Evolutionary conservation across 2,329 filamentous ascomycete genomes (phyloP).

Genomic region (Cyphellophora attinorum): DNA sequence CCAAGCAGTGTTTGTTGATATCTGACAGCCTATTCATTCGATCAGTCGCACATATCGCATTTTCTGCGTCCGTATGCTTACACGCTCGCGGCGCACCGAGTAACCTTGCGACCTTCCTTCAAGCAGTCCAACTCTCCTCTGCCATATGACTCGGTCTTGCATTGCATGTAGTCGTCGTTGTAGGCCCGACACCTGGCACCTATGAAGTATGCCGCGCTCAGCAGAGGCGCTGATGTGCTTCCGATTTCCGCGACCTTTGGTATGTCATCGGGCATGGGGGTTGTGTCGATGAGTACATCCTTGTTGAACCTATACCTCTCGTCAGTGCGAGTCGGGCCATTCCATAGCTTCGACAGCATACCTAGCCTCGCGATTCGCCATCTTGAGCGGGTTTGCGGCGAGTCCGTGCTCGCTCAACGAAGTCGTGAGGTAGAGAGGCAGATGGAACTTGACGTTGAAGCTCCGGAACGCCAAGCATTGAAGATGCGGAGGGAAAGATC

Average conservation of each 20-base stretch:
- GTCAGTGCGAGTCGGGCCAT: background rate
- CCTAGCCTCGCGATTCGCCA: background rate
- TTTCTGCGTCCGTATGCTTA: no score
- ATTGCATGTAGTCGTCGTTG: constrained; percentile 99
- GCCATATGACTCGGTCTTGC: constrained; percentile 90
- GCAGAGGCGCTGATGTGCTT: constrained; percentile 79
- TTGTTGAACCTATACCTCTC: constrained; percentile 69
- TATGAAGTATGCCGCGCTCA: constrained; percentile 93
- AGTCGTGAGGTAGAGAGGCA: background rate
- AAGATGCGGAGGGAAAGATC: background rate
- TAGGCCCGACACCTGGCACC: constrained; percentile 87
- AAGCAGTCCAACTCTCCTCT: constrained; percentile 88
- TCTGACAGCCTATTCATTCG: constrained; percentile 75
- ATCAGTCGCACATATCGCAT: no score
- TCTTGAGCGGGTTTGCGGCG: background rate
- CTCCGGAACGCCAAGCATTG: background rate
- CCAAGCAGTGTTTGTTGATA: constrained; percentile 88
- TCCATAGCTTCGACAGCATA: background rate
- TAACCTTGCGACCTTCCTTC: constrained; percentile 93
- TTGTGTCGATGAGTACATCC: constrained; percentile 86
- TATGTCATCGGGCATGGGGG: constrained; percentile 83
- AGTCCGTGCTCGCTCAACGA: no score
- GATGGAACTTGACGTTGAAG: background rate
- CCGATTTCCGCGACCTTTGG: constrained; percentile 91
- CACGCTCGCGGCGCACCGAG: constrained; percentile 92